These are phyloP conservation scores for Dictyostelium citrinum DNA, from an alignment of 78 protist species.

Conservation along the genomic window DNA sequence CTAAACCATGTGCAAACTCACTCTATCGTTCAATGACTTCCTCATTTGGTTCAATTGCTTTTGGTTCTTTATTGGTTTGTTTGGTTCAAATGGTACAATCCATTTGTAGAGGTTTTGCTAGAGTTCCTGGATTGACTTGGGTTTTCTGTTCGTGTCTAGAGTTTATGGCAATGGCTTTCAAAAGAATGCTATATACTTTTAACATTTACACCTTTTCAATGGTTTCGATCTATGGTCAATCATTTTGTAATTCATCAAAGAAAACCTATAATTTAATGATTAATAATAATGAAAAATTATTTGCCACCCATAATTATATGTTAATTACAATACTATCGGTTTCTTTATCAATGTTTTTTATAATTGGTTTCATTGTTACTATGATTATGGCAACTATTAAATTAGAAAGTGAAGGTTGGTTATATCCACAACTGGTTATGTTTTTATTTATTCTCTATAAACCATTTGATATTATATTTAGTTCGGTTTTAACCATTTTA, in stretches of 20 bases:
- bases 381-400: not conserved
- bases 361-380: not conserved
- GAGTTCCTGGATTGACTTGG: not conserved
- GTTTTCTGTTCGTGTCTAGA: not conserved
- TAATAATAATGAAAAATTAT: not conserved
- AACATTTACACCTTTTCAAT: constrained; percentile 81
- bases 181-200: constrained; percentile 26
- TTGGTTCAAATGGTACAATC: constrained; percentile 35
- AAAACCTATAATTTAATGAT: constrained; percentile 44
- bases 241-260: constrained; percentile 73
- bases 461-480: constrained; percentile 30
- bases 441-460: not conserved
- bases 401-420: not conserved
- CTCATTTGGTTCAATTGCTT: constrained; percentile 84
- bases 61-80: constrained; percentile 83
- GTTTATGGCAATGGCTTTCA: not conserved
- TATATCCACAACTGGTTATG: not conserved
- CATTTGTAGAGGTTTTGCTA: not conserved
- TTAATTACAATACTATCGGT: not conserved
- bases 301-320: not conserved
- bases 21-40: constrained; percentile 72
- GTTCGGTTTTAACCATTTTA: constrained; percentile 80
- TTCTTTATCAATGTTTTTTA: not conserved
- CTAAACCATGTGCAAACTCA: constrained; percentile 57
- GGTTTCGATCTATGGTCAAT: constrained; percentile 88